phyloP scores from a whole-genome alignment of 192 early-diverging fungal genomes.

The Linnemannia exigua region DNA sequence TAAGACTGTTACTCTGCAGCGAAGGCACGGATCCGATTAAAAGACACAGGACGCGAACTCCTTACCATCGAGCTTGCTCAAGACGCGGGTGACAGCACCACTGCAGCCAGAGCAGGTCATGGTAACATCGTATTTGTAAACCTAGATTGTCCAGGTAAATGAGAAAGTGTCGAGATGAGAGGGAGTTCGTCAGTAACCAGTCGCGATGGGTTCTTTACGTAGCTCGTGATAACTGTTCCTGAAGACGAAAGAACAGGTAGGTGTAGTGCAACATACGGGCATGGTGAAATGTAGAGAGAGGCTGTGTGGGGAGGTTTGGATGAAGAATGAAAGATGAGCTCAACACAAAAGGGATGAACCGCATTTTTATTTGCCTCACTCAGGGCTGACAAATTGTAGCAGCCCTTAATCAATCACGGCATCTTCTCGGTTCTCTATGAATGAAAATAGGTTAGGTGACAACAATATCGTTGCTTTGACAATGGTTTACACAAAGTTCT shows the following conservation, averaged over 20 bases:
- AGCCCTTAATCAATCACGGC: slow-evolving; percentile 2
- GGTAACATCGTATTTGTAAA: slow-evolving; percentile 81
- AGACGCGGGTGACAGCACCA: slow-evolving; percentile 78
- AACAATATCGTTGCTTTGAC: not conserved
- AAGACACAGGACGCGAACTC: not conserved
- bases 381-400: not conserved
- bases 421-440: not conserved
- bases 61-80: slow-evolving; percentile 70
- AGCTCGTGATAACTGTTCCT: not conserved
- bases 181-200: not conserved
- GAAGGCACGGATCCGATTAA: not conserved
- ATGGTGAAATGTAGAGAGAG: slow-evolving; percentile 11
- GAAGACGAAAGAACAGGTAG: not conserved
- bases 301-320: not conserved
- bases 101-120: slow-evolving; percentile 88
- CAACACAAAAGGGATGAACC: not conserved
- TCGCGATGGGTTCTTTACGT: not conserved
- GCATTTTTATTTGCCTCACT: slow-evolving; percentile 4
- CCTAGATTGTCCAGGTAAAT: slow-evolving; percentile 22
- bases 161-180: not conserved
- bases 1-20: not conserved
- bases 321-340: not conserved
- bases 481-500: slow-evolving; percentile 30
- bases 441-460: not conserved
- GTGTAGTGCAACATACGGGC: slow-evolving; percentile 16